These are phyloP conservation scores for Exophiala sp. DNA, from an alignment of 2,329 filamentous ascomycete species.

Conservation along the genomic window DNA sequence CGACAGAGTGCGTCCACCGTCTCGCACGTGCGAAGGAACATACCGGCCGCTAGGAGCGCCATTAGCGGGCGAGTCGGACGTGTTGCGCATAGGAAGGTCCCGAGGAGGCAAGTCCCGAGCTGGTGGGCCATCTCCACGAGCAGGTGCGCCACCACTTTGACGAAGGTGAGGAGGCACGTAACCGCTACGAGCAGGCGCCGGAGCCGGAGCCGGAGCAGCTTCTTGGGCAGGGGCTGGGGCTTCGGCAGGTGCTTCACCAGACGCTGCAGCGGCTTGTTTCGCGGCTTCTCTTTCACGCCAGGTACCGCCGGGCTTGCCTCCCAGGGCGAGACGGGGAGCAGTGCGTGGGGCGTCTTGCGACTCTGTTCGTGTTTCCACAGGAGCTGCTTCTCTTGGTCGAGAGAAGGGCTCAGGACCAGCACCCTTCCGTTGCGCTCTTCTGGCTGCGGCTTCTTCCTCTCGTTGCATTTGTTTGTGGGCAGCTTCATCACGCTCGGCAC, in stretches of 20 bases:
- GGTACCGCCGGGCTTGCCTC: constrained; percentile 45
- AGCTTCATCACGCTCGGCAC: constrained; percentile 61
- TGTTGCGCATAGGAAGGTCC: constrained; percentile 28
- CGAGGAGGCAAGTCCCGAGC: constrained; percentile 20
- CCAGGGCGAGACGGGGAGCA: constrained; percentile 56
- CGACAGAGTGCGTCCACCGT: constrained; percentile 27
- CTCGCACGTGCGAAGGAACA: constrained; percentile 33
- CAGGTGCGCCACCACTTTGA: constrained; percentile 25
- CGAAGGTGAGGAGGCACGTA: constrained; percentile 41
- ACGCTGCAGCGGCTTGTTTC: constrained; percentile 36
- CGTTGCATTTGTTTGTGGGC: constrained; percentile 69
- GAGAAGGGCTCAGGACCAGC: constrained; percentile 29
- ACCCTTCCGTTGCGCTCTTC: constrained; percentile 65
- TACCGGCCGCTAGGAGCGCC: constrained; percentile 33
- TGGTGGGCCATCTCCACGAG: constrained; percentile 20
- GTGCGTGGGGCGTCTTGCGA: constrained; percentile 43
- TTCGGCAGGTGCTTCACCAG: constrained; percentile 10
- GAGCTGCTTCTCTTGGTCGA: constrained; percentile 33
- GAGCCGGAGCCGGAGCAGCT: constrained; percentile 26
- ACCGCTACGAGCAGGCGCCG: constrained; percentile 30
- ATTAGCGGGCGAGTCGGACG: constrained; percentile 30
- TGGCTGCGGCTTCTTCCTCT: constrained; percentile 83
- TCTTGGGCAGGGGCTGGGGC: constrained; percentile 12
- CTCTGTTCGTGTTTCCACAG: constrained; percentile 47
- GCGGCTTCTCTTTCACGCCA: constrained; percentile 62